A percentile compares a stretch with the other conserved stretches of the same genome.
Conservation (phyloP, 371 early-diverging fungal genomes). For the Mortierella sp. region DNA sequence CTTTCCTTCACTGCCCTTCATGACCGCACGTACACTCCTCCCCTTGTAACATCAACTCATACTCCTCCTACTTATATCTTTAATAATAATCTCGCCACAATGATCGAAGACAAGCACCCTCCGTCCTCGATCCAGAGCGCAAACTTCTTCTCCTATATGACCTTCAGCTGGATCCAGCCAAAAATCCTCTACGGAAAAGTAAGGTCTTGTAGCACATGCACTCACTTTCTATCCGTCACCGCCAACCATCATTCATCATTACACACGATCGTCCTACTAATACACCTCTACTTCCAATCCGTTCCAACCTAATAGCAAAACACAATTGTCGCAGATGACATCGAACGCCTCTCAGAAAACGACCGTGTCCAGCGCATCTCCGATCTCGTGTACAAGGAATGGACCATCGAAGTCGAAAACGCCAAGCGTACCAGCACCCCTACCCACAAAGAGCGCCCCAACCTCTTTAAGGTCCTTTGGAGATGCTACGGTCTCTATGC, state of each 20-base stretch:
- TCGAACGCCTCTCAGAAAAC: slow-evolving; percentile 23
- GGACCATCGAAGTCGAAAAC: slow-evolving; percentile 17
- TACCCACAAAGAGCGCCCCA: slow-evolving; percentile 20
- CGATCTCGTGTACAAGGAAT: slow-evolving; percentile 22
- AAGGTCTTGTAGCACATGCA: neutral
- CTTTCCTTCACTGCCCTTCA: neutral
- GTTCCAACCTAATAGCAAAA: slow-evolving; percentile 2
- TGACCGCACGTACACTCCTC: neutral
- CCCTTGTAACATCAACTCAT: neutral
- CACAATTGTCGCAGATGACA: slow-evolving; percentile 13
- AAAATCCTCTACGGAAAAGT: slow-evolving; percentile 22
- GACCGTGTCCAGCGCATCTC: slow-evolving; percentile 22
- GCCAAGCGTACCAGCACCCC: slow-evolving; percentile 9
- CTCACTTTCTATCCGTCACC: neutral
- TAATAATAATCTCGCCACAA: neutral
- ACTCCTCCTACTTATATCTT: neutral
- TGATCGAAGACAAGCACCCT: slow-evolving; percentile 23
- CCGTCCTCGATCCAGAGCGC: slow-evolving; percentile 22
- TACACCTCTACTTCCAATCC: neutral
- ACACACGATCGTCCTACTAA: neutral
- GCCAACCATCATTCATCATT: neutral
- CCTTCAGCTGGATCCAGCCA: slow-evolving; percentile 31
- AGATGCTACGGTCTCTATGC: slow-evolving; percentile 23
- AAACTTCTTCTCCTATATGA: slow-evolving; percentile 18
- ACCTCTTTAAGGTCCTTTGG: slow-evolving; percentile 30